Evolutionary conservation across 768 basidiomycete species (phyloP), one percentile per base, ranked within the genome.

Genomic region (Brasilioporus rufonigricans): DNA sequence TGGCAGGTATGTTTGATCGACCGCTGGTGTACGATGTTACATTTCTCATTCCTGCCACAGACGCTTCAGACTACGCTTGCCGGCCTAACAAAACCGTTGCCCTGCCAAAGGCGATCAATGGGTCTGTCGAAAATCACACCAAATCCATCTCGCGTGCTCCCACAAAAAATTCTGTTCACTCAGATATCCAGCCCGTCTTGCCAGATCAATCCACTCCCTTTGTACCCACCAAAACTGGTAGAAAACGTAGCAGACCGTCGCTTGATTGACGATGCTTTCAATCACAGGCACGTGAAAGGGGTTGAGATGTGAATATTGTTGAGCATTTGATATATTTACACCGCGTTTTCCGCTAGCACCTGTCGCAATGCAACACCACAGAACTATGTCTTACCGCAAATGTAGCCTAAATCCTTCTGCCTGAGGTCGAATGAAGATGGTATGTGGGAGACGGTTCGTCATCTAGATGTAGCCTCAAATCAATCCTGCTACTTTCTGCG

Each of bases 1-100:
- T 71, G 71, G 48, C 77, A 80, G 75, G 80, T 82, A 59, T 13
- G 74, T 68, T 13, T 19, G 1, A 48, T 24, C 4, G 31, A 32
- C 14, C 13, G 9, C 23, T 7, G 16, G 1, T 14, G 27, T 8
- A 35, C 1, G 27, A 44, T 38, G 12, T 2, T 18, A 2, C 19
- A n/a, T 36, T 44, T 52, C 56, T 65, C 43, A 67, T 26, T 26
- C 11, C 9, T 10, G 14, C 33, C 27, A 0, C 26, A 71, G 70
- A 36, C 7, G 49, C 63, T 23, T 55, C 67, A 41, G 62, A 61
- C 26, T 71, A 72, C n/a, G 45, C 58, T 21, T 62, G 60, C 48
- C 63, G 49, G 44, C 27, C 62, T 8, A 50, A 46, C 29, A 64
- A 62, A 35, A 31, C 44, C 6, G 39, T 13, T 7, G 26, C 33